Evolutionary conservation across 108 stramenopile species (phyloP).

Genomic region (Nannochloropsis gaditana): DNA sequence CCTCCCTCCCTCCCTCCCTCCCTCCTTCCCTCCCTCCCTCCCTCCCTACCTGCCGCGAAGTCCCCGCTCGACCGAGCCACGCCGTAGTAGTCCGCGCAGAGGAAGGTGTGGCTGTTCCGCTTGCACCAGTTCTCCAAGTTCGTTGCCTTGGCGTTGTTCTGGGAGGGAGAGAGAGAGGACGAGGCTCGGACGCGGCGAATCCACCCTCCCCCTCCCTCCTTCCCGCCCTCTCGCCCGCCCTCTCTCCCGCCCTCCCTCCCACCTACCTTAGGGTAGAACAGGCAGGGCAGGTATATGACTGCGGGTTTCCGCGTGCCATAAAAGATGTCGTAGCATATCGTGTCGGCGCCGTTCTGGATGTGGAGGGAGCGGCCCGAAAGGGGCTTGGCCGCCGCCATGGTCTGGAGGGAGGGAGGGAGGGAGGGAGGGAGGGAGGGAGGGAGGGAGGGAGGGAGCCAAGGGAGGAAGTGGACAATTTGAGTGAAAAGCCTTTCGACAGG

Average conservation of each 20-base stretch:
- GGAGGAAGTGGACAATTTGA: not conserved
- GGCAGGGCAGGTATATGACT: constrained; percentile 6
- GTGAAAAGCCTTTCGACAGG: too few relatives aligned
- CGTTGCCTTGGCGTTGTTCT: constrained; percentile 31
- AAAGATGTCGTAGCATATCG: constrained; percentile 25
- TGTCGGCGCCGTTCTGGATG: not conserved
- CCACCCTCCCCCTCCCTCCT: not conserved
- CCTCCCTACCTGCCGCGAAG: constrained; percentile 24
- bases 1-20: not conserved
- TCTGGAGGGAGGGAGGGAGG: too few relatives aligned
- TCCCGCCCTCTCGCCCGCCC: not conserved
- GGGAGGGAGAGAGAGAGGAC: constrained; percentile 3
- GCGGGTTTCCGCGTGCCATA: not conserved
- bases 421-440: not conserved
- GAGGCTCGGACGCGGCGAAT: constrained; percentile 7
- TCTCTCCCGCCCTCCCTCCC: not conserved
- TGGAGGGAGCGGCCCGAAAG: constrained; percentile 18
- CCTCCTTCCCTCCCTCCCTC: constrained; percentile 19
- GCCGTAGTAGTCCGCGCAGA: constrained; percentile 46
- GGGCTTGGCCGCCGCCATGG: constrained; percentile 22
- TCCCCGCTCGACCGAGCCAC: constrained; percentile 38
- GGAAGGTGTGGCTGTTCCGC: constrained; percentile 25
- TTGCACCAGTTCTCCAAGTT: constrained; percentile 31
- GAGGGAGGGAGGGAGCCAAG: not conserved
- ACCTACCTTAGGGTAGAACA: not conserved